phyloP scores from a whole-genome alignment of 169 alveolate species.

The Nephromyces sp. region DNA sequence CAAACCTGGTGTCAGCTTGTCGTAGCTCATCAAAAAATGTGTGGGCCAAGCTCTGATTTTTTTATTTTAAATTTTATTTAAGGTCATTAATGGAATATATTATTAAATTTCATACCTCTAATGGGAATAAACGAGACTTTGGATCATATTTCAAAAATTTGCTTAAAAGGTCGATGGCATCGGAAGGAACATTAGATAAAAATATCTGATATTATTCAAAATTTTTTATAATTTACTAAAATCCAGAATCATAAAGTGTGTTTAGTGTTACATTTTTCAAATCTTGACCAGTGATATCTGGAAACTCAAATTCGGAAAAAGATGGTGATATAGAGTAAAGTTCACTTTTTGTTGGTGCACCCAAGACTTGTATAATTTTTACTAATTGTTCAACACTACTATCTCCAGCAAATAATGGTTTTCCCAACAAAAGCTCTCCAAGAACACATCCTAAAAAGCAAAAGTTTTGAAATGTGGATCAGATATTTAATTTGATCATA shows the following conservation, averaged over 20 bases:
- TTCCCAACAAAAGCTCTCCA: constrained; percentile 87
- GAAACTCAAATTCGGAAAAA: constrained; percentile 80
- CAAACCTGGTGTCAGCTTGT: constrained; percentile 40
- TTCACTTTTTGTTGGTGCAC: constrained; percentile 85
- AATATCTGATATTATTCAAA: constrained; percentile 12
- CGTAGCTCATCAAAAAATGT: constrained; percentile 87
- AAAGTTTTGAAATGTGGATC: too few relatives aligned
- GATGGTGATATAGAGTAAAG: constrained; percentile 87
- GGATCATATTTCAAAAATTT: constrained; percentile 72
- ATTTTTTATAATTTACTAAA: not conserved
- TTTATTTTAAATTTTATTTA: too few relatives aligned
- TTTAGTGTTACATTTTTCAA: constrained; percentile 47
- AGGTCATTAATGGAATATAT: constrained; percentile 20
- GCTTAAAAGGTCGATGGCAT: constrained; percentile 64
- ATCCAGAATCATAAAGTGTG: not conserved
- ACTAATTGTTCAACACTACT: constrained; percentile 89
- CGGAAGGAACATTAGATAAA: not conserved
- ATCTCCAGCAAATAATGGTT: constrained; percentile 93
- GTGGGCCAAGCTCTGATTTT: constrained; percentile 84
- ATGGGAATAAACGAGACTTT: constrained; percentile 59
- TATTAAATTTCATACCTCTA: constrained; percentile 37
- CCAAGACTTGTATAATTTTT: constrained; percentile 81
- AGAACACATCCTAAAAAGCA: constrained; percentile 91
- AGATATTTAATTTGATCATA: not conserved
- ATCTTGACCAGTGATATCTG: constrained; percentile 65